Conservation (phyloP, 805 yeast genomes). For the Candida nemodendra region DNA sequence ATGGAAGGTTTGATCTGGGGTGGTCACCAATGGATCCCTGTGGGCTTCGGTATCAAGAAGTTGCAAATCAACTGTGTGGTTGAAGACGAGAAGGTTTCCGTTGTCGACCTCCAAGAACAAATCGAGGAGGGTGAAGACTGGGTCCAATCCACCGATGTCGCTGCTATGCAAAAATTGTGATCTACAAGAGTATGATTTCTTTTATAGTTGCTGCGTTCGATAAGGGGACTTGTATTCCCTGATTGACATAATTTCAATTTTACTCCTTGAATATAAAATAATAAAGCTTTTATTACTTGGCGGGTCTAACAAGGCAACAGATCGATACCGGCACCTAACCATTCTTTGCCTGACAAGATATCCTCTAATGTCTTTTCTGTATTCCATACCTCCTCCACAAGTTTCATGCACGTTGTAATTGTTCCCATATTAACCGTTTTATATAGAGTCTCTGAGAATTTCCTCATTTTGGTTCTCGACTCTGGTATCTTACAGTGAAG, state of each 20-base stretch:
- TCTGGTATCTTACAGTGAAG: conserved; percentile 38
- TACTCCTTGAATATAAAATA: background rate
- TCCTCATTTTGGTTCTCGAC: conserved; percentile 32
- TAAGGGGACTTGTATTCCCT: background rate
- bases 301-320: conserved; percentile 38
- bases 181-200: background rate
- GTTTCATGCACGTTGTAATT: conserved; percentile 39
- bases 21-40: conserved; percentile 93
- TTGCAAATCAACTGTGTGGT: conserved; percentile 97
- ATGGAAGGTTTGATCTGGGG: conserved; percentile 98
- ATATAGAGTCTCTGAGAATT: conserved; percentile 42
- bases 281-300: background rate
- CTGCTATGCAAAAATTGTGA: conserved; percentile 95
- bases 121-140: conserved; percentile 96
- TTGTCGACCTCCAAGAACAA: conserved; percentile 78
- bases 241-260: background rate
- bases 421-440: conserved; percentile 56
- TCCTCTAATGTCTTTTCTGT: conserved; percentile 42
- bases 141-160: conserved; percentile 98
- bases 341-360: conserved; percentile 40
- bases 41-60: conserved; percentile 99
- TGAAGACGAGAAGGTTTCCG: conserved; percentile 94
- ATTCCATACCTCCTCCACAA: conserved; percentile 48
- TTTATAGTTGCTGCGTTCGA: background rate
- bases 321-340: conserved; percentile 52